Conservation (phyloP, 371 early-diverging fungal genomes). For the Mucor saturninus region DNA sequence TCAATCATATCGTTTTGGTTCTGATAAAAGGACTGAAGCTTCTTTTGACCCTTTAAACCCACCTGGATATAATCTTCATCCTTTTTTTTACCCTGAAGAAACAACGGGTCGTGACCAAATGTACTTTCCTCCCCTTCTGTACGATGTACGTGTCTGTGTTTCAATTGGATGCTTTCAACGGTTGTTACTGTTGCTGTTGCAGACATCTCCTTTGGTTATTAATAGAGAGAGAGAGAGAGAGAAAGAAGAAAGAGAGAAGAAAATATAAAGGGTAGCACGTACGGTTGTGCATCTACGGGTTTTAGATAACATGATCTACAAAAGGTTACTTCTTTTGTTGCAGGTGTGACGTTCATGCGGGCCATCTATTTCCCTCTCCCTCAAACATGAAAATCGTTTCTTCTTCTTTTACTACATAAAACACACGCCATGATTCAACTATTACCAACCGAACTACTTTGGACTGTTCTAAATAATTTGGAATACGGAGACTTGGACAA, state of each 20-base stretch:
- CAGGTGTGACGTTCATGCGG: conserved; percentile 5
- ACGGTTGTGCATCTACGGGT: neutral
- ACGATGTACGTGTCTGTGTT: neutral
- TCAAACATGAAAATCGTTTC: neutral
- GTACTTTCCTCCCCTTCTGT: neutral
- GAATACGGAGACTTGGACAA: conserved; percentile 38
- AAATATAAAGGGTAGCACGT: neutral
- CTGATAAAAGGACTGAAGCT: conserved; percentile 73
- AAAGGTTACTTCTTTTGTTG: neutral
- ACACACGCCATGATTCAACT: neutral
- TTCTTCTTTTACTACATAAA: neutral
- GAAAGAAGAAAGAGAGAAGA: neutral
- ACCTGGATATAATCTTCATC: conserved; percentile 32
- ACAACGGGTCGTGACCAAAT: conserved; percentile 24
- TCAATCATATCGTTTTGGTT: conserved; percentile 86
- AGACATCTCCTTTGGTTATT: neutral
- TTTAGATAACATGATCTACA: neutral
- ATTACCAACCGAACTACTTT: conserved; percentile 48
- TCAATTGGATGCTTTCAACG: conserved; percentile 7
- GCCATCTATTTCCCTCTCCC: conserved; percentile 3
- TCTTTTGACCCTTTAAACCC: conserved; percentile 11
- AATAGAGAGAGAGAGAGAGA: neutral
- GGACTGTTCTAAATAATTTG: conserved; percentile 30
- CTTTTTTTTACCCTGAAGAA: conserved; percentile 24
- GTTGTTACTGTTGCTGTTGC: neutral